Evolutionary conservation across 2,329 filamentous ascomycete genomes (phyloP).

Genomic region (Ceratocystis eucalypticola): DNA sequence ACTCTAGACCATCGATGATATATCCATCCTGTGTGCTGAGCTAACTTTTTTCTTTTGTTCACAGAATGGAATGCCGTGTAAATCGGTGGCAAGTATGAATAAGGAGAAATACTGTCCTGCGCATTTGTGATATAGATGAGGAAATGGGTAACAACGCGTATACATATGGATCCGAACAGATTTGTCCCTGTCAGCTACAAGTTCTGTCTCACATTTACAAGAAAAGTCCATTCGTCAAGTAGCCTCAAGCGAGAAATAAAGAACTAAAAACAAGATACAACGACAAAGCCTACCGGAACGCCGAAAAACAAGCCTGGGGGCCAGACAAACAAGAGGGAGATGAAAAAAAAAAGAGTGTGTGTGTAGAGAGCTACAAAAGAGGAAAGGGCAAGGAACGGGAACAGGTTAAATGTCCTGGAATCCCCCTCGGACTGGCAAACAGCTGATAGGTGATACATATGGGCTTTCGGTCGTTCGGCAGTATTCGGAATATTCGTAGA

Average conservation of each 20-base stretch:
- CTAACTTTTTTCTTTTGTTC: too few relatives aligned
- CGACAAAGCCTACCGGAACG: constrained; percentile 3
- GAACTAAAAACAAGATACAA: not conserved
- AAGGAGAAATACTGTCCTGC: not conserved
- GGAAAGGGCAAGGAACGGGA: not conserved
- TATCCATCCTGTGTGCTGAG: too few relatives aligned
- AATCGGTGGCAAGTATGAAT: too few relatives aligned
- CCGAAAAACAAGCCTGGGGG: not conserved
- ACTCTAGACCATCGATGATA: too few relatives aligned
- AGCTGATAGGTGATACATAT: not conserved
- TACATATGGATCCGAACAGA: not conserved
- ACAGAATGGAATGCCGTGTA: too few relatives aligned
- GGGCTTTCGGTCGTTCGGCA: not conserved
- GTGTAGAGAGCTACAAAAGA: not conserved
- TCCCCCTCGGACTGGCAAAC: not conserved
- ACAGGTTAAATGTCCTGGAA: not conserved
- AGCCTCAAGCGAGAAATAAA: not conserved
- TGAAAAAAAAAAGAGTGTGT: not conserved
- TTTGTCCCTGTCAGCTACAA: not conserved
- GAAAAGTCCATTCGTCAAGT: not conserved
- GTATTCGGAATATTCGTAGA: not conserved
- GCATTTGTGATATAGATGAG: not conserved
- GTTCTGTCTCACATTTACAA: not conserved
- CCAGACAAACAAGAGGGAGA: not conserved
- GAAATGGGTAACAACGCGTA: not conserved